A percentile compares a stretch with the other conserved stretches of the same genome.
Evolutionary conservation across 2,329 filamentous ascomycete genomes (phyloP).

Genomic region (Paraconiothyrium brasiliense): DNA sequence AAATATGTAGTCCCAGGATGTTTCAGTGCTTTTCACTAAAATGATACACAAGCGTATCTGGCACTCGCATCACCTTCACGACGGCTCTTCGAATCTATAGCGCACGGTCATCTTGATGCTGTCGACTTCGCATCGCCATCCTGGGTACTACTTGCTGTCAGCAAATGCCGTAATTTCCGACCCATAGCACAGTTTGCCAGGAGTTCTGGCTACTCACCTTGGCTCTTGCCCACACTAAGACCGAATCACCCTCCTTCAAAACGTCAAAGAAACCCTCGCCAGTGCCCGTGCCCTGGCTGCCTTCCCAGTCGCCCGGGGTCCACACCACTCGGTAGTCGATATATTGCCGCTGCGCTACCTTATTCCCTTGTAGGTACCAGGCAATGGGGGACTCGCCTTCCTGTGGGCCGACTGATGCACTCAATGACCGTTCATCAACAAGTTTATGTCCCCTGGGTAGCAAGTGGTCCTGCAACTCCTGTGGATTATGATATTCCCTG

Average conservation of each 20-base stretch:
- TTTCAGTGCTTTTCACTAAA: too few species aligned
- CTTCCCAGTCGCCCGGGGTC: conserved; percentile 22
- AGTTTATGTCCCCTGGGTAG: conserved; percentile 17
- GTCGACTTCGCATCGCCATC: conserved; percentile 41
- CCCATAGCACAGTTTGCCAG: neutral
- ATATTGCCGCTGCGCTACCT: conserved; percentile 27
- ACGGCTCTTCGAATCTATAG: conserved; percentile 28
- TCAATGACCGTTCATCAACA: conserved; percentile 27
- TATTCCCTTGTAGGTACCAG: conserved; percentile 47
- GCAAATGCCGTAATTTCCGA: neutral
- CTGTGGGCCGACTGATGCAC: conserved; percentile 32
- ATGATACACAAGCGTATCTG: neutral
- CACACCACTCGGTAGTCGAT: conserved; percentile 33
- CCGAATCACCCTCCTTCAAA: conserved; percentile 36
- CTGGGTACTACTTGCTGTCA: conserved; percentile 34
- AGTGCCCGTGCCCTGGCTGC: conserved; percentile 36
- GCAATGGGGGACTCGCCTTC: conserved; percentile 34
- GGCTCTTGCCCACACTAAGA: conserved; percentile 45
- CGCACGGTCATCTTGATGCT: conserved; percentile 30
- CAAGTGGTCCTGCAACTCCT: conserved; percentile 6
- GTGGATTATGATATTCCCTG: conserved; percentile 1
- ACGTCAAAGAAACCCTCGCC: conserved; percentile 39
- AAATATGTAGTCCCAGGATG: too few species aligned
- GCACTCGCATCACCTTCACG: neutral
- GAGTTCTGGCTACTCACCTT: conserved; percentile 32